Evolutionary conservation across 2,329 filamentous ascomycete genomes (phyloP), one percentile per base, ranked within the genome.

Genomic region (Fusarium odoratissimum): DNA sequence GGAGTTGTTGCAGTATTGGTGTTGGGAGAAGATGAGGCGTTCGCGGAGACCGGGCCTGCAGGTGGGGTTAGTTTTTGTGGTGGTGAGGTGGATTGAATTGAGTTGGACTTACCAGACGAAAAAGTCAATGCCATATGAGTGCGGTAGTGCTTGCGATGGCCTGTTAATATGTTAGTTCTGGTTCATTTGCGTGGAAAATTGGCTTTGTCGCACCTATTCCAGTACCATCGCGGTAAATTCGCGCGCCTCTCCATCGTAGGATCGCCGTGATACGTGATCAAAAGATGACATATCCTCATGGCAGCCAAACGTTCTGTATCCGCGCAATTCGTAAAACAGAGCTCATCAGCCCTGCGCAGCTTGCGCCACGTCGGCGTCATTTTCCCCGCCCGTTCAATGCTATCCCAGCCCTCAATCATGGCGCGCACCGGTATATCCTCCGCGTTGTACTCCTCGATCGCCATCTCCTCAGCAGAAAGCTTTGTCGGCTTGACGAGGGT

Each of bases 91-190:
- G 1, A 5, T 44, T 1, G 11, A 9, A 5, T 6, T 8, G 8
- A 33, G 5, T 5, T n/a, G 16, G 3, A 52, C 73, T 21, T 73
- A 78, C 78, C 79, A 80, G 30, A 78, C 77, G 8, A 80, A 79
- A 41, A 78, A 80, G 64, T 80, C 79, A 13, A 80, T 79, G 3
- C 76, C 79, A 30, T 77, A 78, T 1, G 79, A 76, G 13, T 80
- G 79, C 3, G 78, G 70, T 2, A 80, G 38, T 1, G 64, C 52
- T 57, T 80, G 78, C 12, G 78, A 79, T 3, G 79, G 79, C 25
- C 79, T 80, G 16, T 3, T 3, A 0, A 7, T 4, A 2, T 9
- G 40, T 75, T 30, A 76, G 59, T 12, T 5, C 12, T 7, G 4
- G 14, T 4, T 2, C 33, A 28, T 28, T 30, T 2, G 14, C 8